Evolutionary conservation across 2,329 filamentous ascomycete species (phyloP).

Genomic region (Lachnellula subtilissima): DNA sequence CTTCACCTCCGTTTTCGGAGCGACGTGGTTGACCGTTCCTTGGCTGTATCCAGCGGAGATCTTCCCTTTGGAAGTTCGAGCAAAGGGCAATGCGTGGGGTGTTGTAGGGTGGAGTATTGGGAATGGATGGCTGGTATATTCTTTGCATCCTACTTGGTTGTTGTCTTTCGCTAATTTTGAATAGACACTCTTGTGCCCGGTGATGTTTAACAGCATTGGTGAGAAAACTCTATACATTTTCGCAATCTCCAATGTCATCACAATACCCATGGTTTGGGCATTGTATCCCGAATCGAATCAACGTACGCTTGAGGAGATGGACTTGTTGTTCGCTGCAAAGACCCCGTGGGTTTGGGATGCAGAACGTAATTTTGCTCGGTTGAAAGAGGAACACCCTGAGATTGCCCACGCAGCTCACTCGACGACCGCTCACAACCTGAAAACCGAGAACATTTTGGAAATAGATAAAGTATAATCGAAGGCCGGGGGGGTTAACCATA

Average conservation of each 20-base stretch:
- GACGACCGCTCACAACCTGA: no score
- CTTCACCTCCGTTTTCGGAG: constrained; percentile 58
- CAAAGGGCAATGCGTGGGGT: constrained; percentile 71
- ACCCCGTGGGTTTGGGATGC: constrained; percentile 68
- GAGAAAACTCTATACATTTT: constrained; percentile 74
- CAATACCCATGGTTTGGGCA: constrained; percentile 62
- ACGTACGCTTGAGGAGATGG: constrained; percentile 70
- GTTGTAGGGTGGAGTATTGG: constrained; percentile 74
- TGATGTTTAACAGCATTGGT: constrained; percentile 49
- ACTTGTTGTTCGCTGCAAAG: constrained; percentile 63
- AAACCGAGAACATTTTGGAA: no score
- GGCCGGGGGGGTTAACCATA: no score
- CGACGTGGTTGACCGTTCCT: constrained; percentile 48
- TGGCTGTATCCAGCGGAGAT: constrained; percentile 69
- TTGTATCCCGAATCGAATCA: constrained; percentile 71
- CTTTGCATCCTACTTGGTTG: constrained; percentile 18
- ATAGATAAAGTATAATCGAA: no score
- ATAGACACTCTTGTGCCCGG: constrained; percentile 34
- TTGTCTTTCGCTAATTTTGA: constrained; percentile 18
- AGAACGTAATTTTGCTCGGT: constrained; percentile 56
- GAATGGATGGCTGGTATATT: constrained; percentile 57
- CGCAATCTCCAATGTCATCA: constrained; percentile 59
- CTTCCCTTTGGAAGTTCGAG: constrained; percentile 65
- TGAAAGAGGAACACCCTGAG: constrained; percentile 57
- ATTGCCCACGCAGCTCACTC: constrained; percentile 34